Base-by-base conservation (phyloP, 177 flowering plant species). In the Vitis hybrid region DNA sequence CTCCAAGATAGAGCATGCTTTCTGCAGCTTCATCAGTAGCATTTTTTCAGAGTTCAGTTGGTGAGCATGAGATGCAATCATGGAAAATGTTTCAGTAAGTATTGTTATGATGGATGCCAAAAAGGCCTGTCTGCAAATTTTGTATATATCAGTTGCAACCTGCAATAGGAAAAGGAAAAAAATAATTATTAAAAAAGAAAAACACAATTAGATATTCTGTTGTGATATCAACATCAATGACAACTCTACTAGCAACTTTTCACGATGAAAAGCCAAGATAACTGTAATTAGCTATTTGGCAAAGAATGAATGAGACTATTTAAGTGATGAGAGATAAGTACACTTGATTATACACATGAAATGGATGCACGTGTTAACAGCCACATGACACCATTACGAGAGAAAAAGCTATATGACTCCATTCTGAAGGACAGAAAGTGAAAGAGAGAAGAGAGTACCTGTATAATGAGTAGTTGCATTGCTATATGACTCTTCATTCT, bases 401-500 rank as follows among this genome's bases (percentile, higher is more conserved):
- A 7, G 8, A 17, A 39, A n/a, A 39, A 15, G 65, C 15, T 68
- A 71, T 51, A 26, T 26, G 30, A 26, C 30, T 26, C 30, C 30
- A 26, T 26, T 26, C 30, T 26, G 30, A 26, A 26, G 30, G 30
- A 26, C 30, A 26, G 30, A 26, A 26, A 26, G 0, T 59, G 70
- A 17, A 60, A 71, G 74, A 65, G 73, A 64, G 68, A 54, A 68
- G 61, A 55, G 60, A 19, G 64, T 69, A 95, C 99, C 97, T 92
- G 97, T 72, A 88, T 56, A 62, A 90, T 80, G 63, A 86, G 88
- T 7, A 94, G 83, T 76, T 92, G 96, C 77, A 86, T 80, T 10
- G 95, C 77, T 59, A 96, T 89, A 78, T 94, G 97, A 76, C 81
- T 80, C 76, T 92, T 96, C 78, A 85, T 80, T 79, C 94, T 86